A percentile compares a stretch with the other conserved stretches of the same genome.
Conservation (phyloP, 1,284 basidiomycete genomes). For the Malassezia nana region DNA sequence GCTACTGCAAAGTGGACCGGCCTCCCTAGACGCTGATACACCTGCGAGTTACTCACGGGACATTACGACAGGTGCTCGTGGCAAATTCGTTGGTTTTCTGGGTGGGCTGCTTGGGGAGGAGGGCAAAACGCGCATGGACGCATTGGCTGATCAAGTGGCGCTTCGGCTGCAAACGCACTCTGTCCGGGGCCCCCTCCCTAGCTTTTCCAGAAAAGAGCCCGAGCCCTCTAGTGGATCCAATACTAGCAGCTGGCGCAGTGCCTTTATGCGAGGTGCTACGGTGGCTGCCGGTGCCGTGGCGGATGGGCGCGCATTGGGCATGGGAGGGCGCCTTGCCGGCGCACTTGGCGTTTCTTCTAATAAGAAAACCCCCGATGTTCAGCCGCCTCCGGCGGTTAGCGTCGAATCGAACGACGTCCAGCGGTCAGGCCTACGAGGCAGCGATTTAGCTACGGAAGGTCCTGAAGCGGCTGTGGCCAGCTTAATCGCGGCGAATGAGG, state of each 20-base stretch:
- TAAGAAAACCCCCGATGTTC: neutral
- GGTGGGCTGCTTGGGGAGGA: constrained; percentile 45
- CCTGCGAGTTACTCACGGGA: constrained; percentile 41
- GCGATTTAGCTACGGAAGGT: constrained; percentile 25
- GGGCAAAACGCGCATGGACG: constrained; percentile 42
- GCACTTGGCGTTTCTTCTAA: constrained; percentile 13
- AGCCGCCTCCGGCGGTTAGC: neutral
- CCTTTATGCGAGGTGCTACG: constrained; percentile 2
- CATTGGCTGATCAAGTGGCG: constrained; percentile 42
- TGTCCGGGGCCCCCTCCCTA: constrained; percentile 39
- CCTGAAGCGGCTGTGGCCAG: constrained; percentile 32
- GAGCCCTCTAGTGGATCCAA: constrained; percentile 15
- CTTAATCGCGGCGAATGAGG: constrained; percentile 30
- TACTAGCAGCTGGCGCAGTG: constrained; percentile 5
- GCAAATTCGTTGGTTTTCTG: constrained; percentile 42
- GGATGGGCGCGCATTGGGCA: constrained; percentile 18
- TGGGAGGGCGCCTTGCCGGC: constrained; percentile 29
- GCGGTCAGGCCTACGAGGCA: constrained; percentile 17
- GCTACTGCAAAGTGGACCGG: constrained; percentile 2
- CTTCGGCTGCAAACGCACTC: constrained; percentile 42
- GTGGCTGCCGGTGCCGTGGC: constrained; percentile 15
- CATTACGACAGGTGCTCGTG: constrained; percentile 37
- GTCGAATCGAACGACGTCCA: neutral
- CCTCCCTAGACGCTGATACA: constrained; percentile 20
- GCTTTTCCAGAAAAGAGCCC: constrained; percentile 34